phyloP scores from a whole-genome alignment of 2,329 filamentous ascomycete species.

The Zymoseptoria brevis region DNA sequence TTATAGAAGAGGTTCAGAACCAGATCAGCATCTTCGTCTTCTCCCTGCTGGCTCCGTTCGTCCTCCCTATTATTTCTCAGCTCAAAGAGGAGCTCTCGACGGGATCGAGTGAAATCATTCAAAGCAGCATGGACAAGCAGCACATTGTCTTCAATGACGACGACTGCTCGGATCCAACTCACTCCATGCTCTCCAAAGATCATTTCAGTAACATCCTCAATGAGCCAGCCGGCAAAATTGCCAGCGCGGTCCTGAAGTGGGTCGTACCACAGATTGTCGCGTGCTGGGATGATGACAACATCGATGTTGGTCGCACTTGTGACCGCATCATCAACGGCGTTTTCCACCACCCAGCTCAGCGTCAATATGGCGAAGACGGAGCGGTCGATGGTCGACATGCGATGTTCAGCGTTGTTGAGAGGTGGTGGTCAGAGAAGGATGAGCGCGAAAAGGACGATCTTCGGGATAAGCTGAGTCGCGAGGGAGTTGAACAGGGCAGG shows the following conservation, averaged over 20 bases:
- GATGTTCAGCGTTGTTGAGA: slow-evolving; percentile 72
- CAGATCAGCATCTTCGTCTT: slow-evolving; percentile 87
- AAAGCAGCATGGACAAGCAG: slow-evolving; percentile 76
- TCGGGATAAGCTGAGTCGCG: slow-evolving; percentile 65
- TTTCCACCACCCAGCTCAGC: slow-evolving; percentile 80
- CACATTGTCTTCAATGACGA: slow-evolving; percentile 80
- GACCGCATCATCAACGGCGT: slow-evolving; percentile 72
- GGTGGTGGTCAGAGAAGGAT: slow-evolving; percentile 71
- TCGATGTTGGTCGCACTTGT: slow-evolving; percentile 62
- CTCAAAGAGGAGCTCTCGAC: slow-evolving; percentile 80
- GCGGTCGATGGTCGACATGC: slow-evolving; percentile 61
- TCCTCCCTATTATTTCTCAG: slow-evolving; percentile 77
- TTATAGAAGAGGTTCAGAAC: slow-evolving; percentile 79
- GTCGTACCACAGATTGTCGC: slow-evolving; percentile 79
- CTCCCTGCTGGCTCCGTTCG: slow-evolving; percentile 79
- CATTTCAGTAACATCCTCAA: slow-evolving; percentile 88
- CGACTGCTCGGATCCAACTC: slow-evolving; percentile 69
- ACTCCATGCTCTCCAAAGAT: slow-evolving; percentile 93
- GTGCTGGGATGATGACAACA: slow-evolving; percentile 70
- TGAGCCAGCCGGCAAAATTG: slow-evolving; percentile 76
- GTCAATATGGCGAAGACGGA: slow-evolving; percentile 60
- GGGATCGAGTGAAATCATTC: slow-evolving; percentile 79
- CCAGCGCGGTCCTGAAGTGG: slow-evolving; percentile 72
- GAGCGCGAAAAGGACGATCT: slow-evolving; percentile 58
- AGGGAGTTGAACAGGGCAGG: slow-evolving; percentile 65